Evolutionary conservation across 1,284 basidiomycete species (phyloP).

Genomic region (Malassezia cuniculi): DNA sequence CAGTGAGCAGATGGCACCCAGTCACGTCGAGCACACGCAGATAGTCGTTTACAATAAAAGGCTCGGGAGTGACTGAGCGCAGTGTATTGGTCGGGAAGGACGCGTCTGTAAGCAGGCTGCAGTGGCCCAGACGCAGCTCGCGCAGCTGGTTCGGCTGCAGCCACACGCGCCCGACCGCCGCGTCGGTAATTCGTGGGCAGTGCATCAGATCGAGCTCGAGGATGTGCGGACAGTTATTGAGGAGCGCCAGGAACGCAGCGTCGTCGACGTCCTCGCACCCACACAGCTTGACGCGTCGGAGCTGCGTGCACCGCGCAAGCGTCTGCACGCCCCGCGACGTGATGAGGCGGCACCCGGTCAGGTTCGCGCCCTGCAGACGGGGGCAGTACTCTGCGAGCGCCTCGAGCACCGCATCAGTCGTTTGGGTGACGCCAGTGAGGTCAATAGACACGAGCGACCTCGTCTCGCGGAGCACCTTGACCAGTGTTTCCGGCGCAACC

Average conservation of each 20-base stretch:
- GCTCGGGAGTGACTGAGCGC: too few species aligned
- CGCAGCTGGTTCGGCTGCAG: constrained; percentile 65
- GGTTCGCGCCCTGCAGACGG: constrained; percentile 80
- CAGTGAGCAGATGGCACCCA: constrained; percentile 66
- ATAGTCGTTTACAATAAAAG: constrained; percentile 35
- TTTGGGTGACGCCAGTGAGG: constrained; percentile 52
- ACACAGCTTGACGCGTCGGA: constrained; percentile 52
- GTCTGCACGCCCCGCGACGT: constrained; percentile 68
- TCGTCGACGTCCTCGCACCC: constrained; percentile 30
- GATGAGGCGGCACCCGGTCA: constrained; percentile 67
- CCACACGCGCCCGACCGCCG: constrained; percentile 72
- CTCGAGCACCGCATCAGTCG: constrained; percentile 31
- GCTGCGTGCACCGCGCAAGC: constrained; percentile 64
- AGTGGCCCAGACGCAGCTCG: constrained; percentile 75
- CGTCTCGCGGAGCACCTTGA: constrained; percentile 58
- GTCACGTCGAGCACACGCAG: constrained; percentile 52
- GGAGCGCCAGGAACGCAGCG: constrained; percentile 25
- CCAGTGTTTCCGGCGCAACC: constrained; percentile 59
- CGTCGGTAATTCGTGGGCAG: constrained; percentile 66
- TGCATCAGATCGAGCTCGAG: constrained; percentile 86
- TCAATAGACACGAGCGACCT: constrained; percentile 76
- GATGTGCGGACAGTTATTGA: constrained; percentile 60
- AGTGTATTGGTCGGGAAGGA: constrained; percentile 63
- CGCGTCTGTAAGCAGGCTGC: constrained; percentile 63
- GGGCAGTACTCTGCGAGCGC: constrained; percentile 50